Percentiles rank a stretch among this genome's conserved stretches.
Conservation (phyloP, 2,329 filamentous ascomycete genomes). For the Paecilomyces niveus region DNA sequence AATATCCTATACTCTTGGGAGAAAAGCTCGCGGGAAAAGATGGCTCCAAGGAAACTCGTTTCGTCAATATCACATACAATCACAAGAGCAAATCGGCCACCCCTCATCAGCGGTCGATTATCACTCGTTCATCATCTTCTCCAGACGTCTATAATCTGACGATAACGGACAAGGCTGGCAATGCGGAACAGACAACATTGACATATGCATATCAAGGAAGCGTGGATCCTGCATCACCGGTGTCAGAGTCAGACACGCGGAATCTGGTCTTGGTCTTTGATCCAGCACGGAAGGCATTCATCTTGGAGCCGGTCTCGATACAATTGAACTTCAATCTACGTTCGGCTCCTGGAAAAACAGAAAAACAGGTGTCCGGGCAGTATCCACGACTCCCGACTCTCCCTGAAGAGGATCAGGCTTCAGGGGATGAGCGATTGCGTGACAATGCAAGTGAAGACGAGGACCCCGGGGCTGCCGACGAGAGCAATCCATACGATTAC, state of each 20-base stretch:
- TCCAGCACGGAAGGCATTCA: conserved; percentile 63
- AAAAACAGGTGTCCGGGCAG: conserved; percentile 58
- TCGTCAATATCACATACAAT: conserved; percentile 40
- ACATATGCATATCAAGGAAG: conserved; percentile 35
- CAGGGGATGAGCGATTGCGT: conserved; percentile 24
- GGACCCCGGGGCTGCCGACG: conserved; percentile 29
- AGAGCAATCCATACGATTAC: conserved; percentile 43
- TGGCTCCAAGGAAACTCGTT: conserved; percentile 11
- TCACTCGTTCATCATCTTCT: conserved; percentile 25
- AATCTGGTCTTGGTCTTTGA: conserved; percentile 64
- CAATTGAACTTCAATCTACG: conserved; percentile 82
- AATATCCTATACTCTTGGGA: conserved; percentile 41
- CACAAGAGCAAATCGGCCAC: conserved; percentile 38
- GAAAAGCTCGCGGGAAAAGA: conserved; percentile 30
- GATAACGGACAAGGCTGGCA: conserved; percentile 35
- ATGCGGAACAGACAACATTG: conserved; percentile 29
- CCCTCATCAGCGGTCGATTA: conserved; percentile 29
- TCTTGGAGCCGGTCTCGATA: conserved; percentile 75
- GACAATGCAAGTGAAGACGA: conserved; percentile 32
- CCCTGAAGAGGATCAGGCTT: conserved; percentile 27
- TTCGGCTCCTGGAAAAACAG: conserved; percentile 58
- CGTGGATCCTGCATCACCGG: conserved; percentile 27
- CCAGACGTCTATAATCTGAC: conserved; percentile 33
- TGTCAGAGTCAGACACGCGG: conserved; percentile 20
- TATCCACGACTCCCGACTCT: conserved; percentile 56